phyloP scores from a whole-genome alignment of 306 rosid species.

The Cicer chorassanicum region DNA sequence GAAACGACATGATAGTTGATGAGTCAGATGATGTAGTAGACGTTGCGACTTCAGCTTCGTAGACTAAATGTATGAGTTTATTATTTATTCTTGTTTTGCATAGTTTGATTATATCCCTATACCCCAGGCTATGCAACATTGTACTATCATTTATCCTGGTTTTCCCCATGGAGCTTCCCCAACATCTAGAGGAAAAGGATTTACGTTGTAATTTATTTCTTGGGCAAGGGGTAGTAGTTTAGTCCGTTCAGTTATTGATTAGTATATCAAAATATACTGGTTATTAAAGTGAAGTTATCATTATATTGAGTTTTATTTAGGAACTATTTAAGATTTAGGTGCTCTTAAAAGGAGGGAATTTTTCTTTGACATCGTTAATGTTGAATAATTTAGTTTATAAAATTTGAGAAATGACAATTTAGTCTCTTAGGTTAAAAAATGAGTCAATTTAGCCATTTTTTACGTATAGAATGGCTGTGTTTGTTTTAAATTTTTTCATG shows the following conservation, averaged over 20 bases:
- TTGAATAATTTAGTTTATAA: neutral
- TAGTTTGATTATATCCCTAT: conserved; percentile 25
- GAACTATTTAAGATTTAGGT: neutral
- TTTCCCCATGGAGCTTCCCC: neutral
- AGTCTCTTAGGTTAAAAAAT: no score
- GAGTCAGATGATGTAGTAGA: conserved; percentile 67
- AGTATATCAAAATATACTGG: neutral
- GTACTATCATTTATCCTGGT: conserved; percentile 15
- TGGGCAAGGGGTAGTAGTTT: neutral
- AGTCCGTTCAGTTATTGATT: conserved; percentile 9
- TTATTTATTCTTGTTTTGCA: neutral
- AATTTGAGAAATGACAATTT: neutral
- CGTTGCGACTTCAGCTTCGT: conserved; percentile 44
- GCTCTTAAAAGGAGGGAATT: neutral
- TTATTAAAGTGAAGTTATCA: neutral
- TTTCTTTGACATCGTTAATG: neutral
- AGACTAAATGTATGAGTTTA: conserved; percentile 18
- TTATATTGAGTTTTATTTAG: neutral
- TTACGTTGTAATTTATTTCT: neutral
- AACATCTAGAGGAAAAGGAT: neutral
- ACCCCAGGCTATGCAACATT: conserved; percentile 23
- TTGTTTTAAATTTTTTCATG: no score
- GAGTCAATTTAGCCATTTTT: no score
- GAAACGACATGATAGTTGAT: conserved; percentile 67
- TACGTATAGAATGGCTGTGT: no score